Base-by-base conservation (phyloP, 305 asterid species). In the Fraxinus floribunda region DNA sequence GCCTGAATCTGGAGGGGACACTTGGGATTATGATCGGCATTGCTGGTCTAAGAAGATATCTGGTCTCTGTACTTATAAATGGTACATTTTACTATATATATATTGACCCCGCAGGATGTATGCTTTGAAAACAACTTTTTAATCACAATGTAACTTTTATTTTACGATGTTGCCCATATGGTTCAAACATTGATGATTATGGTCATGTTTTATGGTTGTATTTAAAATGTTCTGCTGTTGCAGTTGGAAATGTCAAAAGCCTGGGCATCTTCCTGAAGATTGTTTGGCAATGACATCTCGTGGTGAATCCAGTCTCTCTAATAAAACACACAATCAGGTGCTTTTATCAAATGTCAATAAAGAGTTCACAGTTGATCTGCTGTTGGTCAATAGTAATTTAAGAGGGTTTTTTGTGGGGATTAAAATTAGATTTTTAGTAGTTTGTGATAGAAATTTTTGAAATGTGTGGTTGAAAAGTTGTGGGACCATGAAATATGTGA, bases 201-300 rank as follows among this genome's bases (percentile, higher is more conserved):
- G 30, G 18, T 36, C 55, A 15, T 39, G 79, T 41, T 75, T 75
- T 44, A 79, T 79, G 73, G 60, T 1, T 57, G 68, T 36, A 62
- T 77, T 60, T 35, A 52, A 38, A 78, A 35, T 32, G 81, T 75
- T 81, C 82, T 84, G 10, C 78, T 79, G 79, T 80, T 90, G 88
- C 87, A 93, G 98, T 83, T 92, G 97, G 95, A 94, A 94, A 86
- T 94, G 97, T 81, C 88, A 83, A 79, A 93, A 90, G 87, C 94
- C 97, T 72, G 97, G 98, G 79, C 98, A 94, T 88, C 95, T 94
- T 83, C 91, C 97, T 15, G 94, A 93, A 87, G 98, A 94, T 89
- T 94, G 98, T 85, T 80, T 93, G 90, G 92, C 83, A 84, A 78
- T 35, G 81, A 68, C 85, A 44, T 88, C 97, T 86, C 85, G 79